phyloP scores from a whole-genome alignment of 177 flowering plant species.

The Vitis hybrid region DNA sequence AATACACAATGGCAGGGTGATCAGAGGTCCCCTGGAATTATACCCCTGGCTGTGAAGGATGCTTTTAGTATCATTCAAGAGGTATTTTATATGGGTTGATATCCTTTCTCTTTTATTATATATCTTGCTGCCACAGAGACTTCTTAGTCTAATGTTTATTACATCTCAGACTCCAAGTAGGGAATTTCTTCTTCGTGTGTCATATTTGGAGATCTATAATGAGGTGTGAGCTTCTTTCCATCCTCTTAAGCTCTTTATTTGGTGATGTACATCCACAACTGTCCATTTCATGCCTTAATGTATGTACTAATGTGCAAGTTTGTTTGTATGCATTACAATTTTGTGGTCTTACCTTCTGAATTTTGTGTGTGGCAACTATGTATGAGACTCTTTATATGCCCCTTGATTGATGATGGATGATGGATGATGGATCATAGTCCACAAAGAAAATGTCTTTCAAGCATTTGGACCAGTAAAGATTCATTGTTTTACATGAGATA shows the following conservation, averaged over 20 bases:
- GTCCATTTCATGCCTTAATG: too few species aligned
- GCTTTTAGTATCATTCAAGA: slow-evolving; percentile 95
- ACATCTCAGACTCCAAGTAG: slow-evolving; percentile 74
- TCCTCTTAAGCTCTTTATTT: not conserved
- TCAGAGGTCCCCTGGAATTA: slow-evolving; percentile 97
- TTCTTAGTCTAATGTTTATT: slow-evolving; percentile 17
- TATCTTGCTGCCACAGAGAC: not conserved
- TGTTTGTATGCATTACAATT: too few species aligned
- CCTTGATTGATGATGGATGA: too few species aligned
- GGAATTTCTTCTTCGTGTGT: slow-evolving; percentile 92
- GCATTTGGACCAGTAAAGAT: too few species aligned
- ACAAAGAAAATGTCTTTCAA: too few species aligned
- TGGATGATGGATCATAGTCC: too few species aligned
- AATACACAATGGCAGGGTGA: slow-evolving; percentile 64
- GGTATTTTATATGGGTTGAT: slow-evolving; percentile 39
- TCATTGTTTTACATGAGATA: too few species aligned
- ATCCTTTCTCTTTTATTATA: not conserved
- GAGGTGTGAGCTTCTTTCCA: slow-evolving; percentile 54
- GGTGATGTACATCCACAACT: not conserved
- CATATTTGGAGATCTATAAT: slow-evolving; percentile 94
- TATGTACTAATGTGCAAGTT: too few species aligned
- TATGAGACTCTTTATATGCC: too few species aligned
- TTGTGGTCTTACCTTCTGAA: too few species aligned
- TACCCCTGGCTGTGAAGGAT: slow-evolving; percentile 96
- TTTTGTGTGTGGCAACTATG: too few species aligned